A percentile compares a stretch with the other conserved stretches of the same genome.
These are phyloP conservation scores for Linnemannia schmuckeri DNA, from an alignment of 192 early-diverging fungal species.

Conservation along the genomic window DNA sequence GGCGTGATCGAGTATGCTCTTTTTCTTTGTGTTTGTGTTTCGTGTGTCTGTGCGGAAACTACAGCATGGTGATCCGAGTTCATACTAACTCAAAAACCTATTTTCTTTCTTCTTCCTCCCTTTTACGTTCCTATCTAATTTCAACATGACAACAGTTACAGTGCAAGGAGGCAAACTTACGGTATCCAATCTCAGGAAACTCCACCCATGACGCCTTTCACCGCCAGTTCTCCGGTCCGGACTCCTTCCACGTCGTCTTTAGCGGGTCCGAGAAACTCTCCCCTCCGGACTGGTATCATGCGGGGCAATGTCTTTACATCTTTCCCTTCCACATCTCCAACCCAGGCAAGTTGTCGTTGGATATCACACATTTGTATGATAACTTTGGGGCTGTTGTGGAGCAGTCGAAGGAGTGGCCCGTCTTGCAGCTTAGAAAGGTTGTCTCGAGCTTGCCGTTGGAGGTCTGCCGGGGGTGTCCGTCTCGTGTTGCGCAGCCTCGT, in stretches of 20 bases:
- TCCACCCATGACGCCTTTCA: constrained; percentile 45
- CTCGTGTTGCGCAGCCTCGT: constrained; percentile 20
- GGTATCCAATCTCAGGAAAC: constrained; percentile 36
- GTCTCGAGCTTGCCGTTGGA: constrained; percentile 33
- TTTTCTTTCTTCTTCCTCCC: background rate
- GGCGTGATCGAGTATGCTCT: constrained; percentile 37
- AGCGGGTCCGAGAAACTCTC: constrained; percentile 39
- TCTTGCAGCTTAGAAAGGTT: constrained; percentile 8
- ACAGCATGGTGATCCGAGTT: background rate
- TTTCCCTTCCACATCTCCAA: constrained; percentile 53
- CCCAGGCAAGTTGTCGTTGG: constrained; percentile 34
- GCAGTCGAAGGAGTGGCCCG: constrained; percentile 23
- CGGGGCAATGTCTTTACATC: constrained; percentile 42
- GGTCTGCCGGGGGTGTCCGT: constrained; percentile 28
- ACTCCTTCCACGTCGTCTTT: constrained; percentile 50
- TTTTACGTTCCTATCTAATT: background rate
- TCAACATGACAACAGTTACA: background rate
- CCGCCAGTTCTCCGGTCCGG: constrained; percentile 47
- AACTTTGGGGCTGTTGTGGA: constrained; percentile 40
- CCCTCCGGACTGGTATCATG: constrained; percentile 43
- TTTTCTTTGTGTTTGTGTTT: background rate
- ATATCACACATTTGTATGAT: constrained; percentile 42
- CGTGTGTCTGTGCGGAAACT: background rate
- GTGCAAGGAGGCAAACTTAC: constrained; percentile 21
- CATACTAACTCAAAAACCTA: background rate